These are phyloP conservation scores for Agroathelia rolfsii DNA, from an alignment of 1,284 basidiomycete species.

Conservation along the genomic window DNA sequence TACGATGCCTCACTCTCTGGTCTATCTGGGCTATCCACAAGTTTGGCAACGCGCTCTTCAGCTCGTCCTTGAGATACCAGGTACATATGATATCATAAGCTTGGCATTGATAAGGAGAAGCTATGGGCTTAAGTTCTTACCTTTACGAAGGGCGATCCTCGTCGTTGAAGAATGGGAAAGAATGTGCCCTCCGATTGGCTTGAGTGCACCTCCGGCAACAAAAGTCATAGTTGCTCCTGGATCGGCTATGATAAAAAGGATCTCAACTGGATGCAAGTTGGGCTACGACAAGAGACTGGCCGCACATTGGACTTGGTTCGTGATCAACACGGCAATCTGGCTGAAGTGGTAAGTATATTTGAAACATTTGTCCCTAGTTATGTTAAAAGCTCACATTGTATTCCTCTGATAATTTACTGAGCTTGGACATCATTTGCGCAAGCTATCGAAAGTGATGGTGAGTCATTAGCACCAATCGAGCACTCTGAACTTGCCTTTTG, in stretches of 20 bases:
- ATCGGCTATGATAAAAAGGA: slow-evolving; percentile 54
- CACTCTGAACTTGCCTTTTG: slow-evolving; percentile 55
- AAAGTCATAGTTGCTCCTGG: slow-evolving; percentile 93
- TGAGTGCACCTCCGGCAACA: slow-evolving; percentile 79
- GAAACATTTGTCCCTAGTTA: slow-evolving; percentile 7
- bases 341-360: slow-evolving; percentile 18
- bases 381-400: slow-evolving; percentile 49
- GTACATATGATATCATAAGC: too few species aligned
- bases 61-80: too few species aligned
- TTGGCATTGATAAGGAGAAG: slow-evolving; percentile 16
- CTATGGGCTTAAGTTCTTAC: slow-evolving; percentile 25
- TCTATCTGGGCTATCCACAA: slow-evolving; percentile 87
- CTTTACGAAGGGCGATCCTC: slow-evolving; percentile 80
- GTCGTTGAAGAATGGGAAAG: slow-evolving; percentile 82
- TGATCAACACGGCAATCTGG: slow-evolving; percentile 83
- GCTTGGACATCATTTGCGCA: slow-evolving; percentile 86
- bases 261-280: slow-evolving; percentile 7
- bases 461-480: background rate
- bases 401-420: slow-evolving; percentile 87
- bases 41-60: slow-evolving; percentile 91
- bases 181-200: slow-evolving; percentile 83
- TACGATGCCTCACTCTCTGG: slow-evolving; percentile 91
- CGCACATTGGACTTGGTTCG: slow-evolving; percentile 87
- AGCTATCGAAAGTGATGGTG: too few species aligned
- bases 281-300: too few species aligned